Base-by-base conservation (phyloP, 148 eudicot species). In the Drosera capensis region DNA sequence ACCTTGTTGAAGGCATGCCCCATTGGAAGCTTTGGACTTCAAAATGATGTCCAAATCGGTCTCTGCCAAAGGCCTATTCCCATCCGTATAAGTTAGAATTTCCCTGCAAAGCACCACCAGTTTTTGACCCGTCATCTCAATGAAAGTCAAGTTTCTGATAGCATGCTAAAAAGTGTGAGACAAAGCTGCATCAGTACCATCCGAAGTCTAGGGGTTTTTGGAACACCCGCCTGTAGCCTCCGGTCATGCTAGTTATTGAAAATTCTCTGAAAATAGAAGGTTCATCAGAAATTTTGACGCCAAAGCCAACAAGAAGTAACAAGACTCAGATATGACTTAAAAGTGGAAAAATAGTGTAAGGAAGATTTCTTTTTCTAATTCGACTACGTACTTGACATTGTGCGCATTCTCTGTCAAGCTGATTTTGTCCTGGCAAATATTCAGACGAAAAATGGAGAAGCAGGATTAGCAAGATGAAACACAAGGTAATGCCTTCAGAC, bases 141-240 rank as follows among this genome's bases (percentile, higher is more conserved):
- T n/a, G n/a, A n/a, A 50, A 14, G n/a, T 14, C 28, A 31, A n/a
- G 19, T 34, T 49, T 11, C 14, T 49, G 9, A 47, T 0, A 48
- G 29, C n/a, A 29, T 19, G 20, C 3, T n/a, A n/a, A n/a, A n/a
- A n/a, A n/a, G n/a, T n/a, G n/a, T n/a, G n/a, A n/a, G n/a, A 29
- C 25, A 40, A 17, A 3, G 25, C 29, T 38, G 17, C 48, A 54
- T 23, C 40, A 52, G 47, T 71, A 87, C 96, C 96, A 88, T 69
- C 83, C 68, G 53, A 77, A 80, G 72, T 77, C 84, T 54, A 66
- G 67, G 9, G 79, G 80, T 46, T 80, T 88, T 58, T 80, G 94
- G 65, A 80, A 80, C 56, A 88, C 81, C 31, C 81, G 83, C 52
- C 96, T 72, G 52, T 83, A 83, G 50, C 58, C 94, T 54, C 96